phyloP scores from a whole-genome alignment of 1,284 basidiomycete species.

The Pascua guehoae region DNA sequence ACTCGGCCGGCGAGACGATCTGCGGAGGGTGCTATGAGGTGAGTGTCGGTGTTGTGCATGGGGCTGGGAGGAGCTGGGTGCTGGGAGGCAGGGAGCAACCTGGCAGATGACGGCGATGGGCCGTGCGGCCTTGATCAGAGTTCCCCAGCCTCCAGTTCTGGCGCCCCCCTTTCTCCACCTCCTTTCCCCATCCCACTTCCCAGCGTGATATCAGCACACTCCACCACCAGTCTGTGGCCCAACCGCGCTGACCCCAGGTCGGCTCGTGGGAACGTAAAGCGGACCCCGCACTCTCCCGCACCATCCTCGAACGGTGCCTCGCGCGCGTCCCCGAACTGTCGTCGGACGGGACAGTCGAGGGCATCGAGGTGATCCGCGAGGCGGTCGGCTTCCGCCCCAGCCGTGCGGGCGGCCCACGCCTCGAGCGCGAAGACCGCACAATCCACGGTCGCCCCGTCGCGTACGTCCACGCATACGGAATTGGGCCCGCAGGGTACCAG shows the following conservation, averaged over 20 bases:
- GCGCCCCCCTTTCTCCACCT: no score
- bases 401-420: conserved; percentile 15
- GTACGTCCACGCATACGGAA: conserved; percentile 28
- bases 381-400: conserved; percentile 22
- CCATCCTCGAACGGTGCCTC: conserved; percentile 21
- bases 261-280: conserved; percentile 13
- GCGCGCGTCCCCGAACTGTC: conserved; percentile 17
- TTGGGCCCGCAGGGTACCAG: conserved; percentile 40
- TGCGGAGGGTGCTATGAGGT: conserved; percentile 25
- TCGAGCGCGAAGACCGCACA: conserved; percentile 14
- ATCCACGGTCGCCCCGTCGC: conserved; percentile 4
- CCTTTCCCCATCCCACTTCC: no score
- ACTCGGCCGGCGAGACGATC: conserved; percentile 18
- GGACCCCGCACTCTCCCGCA: conserved; percentile 9
- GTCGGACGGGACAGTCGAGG: conserved; percentile 14
- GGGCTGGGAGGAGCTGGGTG: no score
- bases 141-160: no score
- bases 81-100: no score
- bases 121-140: no score
- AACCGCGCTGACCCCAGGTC: conserved; percentile 2
- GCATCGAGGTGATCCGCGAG: conserved; percentile 21
- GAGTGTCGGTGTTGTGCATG: background rate
- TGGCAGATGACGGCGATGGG: no score
- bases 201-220: background rate
- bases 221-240: no score